Evolutionary conservation across 805 yeast species (phyloP).

Genomic region (Grigorovia yakushimaensis): DNA sequence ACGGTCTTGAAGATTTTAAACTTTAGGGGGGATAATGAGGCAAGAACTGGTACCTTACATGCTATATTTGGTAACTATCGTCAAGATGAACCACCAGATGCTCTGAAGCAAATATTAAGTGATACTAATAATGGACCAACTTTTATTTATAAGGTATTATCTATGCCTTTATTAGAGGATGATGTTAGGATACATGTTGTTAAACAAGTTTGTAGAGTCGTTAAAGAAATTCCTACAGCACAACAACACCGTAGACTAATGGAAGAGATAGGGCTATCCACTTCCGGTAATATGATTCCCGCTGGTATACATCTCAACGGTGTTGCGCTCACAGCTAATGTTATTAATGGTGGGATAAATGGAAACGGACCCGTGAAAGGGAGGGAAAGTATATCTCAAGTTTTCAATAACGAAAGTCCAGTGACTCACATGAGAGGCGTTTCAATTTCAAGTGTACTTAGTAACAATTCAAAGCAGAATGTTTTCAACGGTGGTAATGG

Average conservation of each 20-base stretch:
- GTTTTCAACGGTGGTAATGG: background rate
- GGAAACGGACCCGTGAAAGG: background rate
- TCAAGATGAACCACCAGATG: constrained; percentile 33
- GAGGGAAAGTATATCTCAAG: background rate
- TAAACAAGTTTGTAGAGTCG: constrained; percentile 50
- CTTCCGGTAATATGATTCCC: constrained; percentile 5
- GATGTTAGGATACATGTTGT: constrained; percentile 48
- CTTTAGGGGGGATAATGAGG: constrained; percentile 52
- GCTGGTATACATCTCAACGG: background rate
- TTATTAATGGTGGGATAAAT: background rate
- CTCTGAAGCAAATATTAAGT: constrained; percentile 48
- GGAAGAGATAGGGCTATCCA: constrained; percentile 76
- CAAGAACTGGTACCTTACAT: constrained; percentile 52
- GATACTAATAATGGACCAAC: constrained; percentile 66
- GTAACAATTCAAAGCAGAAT: constrained; percentile 24
- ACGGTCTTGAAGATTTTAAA: constrained; percentile 72
- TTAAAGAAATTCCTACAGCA: constrained; percentile 49
- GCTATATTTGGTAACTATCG: constrained; percentile 51
- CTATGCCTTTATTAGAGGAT: constrained; percentile 57
- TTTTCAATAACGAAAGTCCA: background rate
- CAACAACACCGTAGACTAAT: constrained; percentile 78
- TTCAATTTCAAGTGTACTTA: constrained; percentile 25
- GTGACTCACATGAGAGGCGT: constrained; percentile 21
- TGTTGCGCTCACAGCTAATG: background rate
- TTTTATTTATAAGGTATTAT: constrained; percentile 68